Evolutionary conservation across 164 flowering plant species (phyloP).

Genomic region (Stephania yunnanensis): DNA sequence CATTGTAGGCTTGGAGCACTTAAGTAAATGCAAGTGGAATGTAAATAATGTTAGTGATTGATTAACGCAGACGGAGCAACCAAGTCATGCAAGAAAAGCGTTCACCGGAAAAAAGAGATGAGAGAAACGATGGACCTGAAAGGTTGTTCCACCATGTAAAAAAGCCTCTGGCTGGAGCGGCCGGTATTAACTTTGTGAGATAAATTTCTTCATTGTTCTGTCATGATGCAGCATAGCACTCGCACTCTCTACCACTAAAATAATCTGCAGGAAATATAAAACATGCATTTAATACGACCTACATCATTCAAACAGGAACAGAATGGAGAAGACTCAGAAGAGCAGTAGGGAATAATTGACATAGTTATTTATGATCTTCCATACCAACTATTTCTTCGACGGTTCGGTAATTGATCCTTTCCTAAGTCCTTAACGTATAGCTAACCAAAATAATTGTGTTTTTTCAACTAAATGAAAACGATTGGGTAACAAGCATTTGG

Average conservation of each 20-base stretch:
- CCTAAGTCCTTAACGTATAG: neutral
- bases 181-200: neutral
- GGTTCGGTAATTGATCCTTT: neutral
- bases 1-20: neutral
- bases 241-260: constrained; percentile 83
- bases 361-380: neutral
- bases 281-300: neutral
- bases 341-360: neutral
- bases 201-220: constrained; percentile 44
- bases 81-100: neutral
- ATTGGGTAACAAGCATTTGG: too few species aligned
- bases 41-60: neutral
- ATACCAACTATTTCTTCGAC: neutral
- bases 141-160: neutral
- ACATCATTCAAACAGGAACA: neutral
- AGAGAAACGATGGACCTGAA: neutral
- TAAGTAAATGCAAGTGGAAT: neutral
- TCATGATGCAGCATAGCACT: constrained; percentile 83
- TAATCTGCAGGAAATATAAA: constrained; percentile 44
- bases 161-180: neutral
- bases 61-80: neutral
- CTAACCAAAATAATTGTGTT: too few species aligned
- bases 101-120: neutral
- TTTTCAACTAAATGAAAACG: too few species aligned
- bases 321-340: neutral